phyloP scores from a whole-genome alignment of 225 moss, liverwort and hornwort genomes.

The Ulota crispa region DNA sequence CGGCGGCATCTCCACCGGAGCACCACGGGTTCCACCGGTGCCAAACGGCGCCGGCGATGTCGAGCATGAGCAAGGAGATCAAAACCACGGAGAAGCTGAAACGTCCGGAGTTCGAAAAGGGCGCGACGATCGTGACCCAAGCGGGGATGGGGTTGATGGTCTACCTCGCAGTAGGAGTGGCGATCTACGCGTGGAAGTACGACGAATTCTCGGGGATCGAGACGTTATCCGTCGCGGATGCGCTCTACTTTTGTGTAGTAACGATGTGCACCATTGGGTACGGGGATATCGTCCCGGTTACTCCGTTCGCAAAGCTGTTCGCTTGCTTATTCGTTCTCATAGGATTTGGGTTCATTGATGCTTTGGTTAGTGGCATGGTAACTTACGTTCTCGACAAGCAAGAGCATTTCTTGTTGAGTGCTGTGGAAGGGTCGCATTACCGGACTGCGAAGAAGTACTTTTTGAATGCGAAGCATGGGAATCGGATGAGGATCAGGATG shows the following conservation, averaged over 20 bases:
- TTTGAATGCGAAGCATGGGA: constrained; percentile 74
- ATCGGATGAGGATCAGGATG: constrained; percentile 83
- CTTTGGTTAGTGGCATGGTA: constrained; percentile 78
- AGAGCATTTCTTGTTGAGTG: constrained; percentile 72
- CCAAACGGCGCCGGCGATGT: constrained; percentile 51
- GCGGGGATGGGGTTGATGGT: constrained; percentile 63
- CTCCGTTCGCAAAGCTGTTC: constrained; percentile 72
- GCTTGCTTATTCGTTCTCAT: constrained; percentile 70
- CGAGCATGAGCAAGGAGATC: constrained; percentile 35
- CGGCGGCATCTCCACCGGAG: not conserved
- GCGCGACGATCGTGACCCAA: constrained; percentile 63
- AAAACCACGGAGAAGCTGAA: constrained; percentile 20
- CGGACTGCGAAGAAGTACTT: constrained; percentile 71
- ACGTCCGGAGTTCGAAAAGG: constrained; percentile 53
- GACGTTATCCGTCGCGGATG: constrained; percentile 66
- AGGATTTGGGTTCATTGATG: constrained; percentile 87
- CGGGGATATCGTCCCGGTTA: constrained; percentile 80
- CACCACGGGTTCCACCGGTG: constrained; percentile 37
- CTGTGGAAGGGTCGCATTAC: constrained; percentile 74
- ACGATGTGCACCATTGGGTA: constrained; percentile 99
- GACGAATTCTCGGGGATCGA: constrained; percentile 67
- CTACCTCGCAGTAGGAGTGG: constrained; percentile 68
- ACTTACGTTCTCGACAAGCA: constrained; percentile 86
- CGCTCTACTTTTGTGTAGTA: constrained; percentile 88
- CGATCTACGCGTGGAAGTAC: constrained; percentile 71